phyloP scores from a whole-genome alignment of 495 filamentous ascomycete genomes.

The Jackrogersella multiformis region DNA sequence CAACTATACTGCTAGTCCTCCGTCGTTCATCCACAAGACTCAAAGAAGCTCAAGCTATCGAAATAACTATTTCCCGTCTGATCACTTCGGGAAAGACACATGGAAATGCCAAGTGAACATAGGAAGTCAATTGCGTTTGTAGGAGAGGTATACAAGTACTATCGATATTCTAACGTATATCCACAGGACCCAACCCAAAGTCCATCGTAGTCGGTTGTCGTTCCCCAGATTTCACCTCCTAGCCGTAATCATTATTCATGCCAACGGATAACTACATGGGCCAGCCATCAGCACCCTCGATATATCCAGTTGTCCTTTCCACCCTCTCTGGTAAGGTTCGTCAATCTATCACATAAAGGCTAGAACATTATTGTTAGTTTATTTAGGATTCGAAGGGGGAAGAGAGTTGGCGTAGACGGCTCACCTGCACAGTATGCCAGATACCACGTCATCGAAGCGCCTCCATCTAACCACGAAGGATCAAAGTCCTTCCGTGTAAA shows the following conservation, averaged over 20 bases:
- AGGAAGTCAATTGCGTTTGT: neutral
- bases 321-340: neutral
- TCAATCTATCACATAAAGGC: conserved; percentile 42
- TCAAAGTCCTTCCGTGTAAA: conserved; percentile 75
- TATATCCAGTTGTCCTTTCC: conserved; percentile 26
- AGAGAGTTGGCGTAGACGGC: conserved; percentile 31
- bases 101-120: neutral
- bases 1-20: neutral
- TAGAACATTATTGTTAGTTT: conserved; percentile 33
- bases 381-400: neutral
- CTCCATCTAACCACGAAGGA: conserved; percentile 80
- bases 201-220: neutral
- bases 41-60: neutral
- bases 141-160: conserved; percentile 13
- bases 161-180: conserved; percentile 13
- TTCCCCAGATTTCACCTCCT: conserved; percentile 3
- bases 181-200: neutral
- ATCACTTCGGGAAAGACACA: neutral
- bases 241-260: conserved; percentile 28
- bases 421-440: conserved; percentile 76
- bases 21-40: neutral
- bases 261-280: conserved; percentile 2
- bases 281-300: conserved; percentile 8
- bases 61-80: neutral
- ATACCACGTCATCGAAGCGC: conserved; percentile 90